A percentile compares a stretch with the other conserved stretches of the same genome.
Evolutionary conservation across 805 yeast species (phyloP).

Genomic region (Monosporozyma solicola): DNA sequence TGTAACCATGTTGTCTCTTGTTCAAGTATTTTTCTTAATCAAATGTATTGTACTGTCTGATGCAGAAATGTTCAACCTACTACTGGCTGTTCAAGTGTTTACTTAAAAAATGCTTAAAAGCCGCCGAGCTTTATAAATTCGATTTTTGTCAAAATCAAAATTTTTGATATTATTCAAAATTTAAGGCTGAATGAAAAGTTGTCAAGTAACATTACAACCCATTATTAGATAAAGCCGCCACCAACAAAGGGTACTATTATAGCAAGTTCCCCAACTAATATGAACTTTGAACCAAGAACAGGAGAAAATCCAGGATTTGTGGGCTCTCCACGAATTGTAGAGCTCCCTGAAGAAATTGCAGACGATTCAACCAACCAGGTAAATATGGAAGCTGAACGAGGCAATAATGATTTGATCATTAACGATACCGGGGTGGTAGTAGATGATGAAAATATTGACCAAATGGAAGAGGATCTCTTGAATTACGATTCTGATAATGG

Average conservation of each 20-base stretch:
- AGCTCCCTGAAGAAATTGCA: not conserved
- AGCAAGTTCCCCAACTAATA: not conserved
- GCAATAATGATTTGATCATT: not conserved
- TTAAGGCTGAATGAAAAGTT: not conserved
- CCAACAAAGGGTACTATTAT: not conserved
- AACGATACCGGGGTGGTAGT: not conserved
- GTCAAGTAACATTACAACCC: not conserved
- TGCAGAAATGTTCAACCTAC: no score
- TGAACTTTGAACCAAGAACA: not conserved
- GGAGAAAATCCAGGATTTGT: not conserved
- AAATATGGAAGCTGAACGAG: not conserved
- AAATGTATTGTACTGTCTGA: not conserved
- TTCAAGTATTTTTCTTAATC: no score
- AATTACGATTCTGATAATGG: conserved; percentile 8
- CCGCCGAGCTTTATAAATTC: not conserved
- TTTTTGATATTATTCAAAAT: not conserved
- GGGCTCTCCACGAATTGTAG: not conserved
- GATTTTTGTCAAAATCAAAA: not conserved
- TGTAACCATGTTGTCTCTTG: not conserved
- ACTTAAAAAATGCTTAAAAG: not conserved
- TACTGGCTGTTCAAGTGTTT: not conserved
- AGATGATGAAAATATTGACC: not conserved
- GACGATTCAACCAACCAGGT: not conserved
- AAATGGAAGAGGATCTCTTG: conserved; percentile 6
- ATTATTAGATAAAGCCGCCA: not conserved